Percentiles rank a stretch among this genome's conserved stretches.
These are phyloP conservation scores for Penicillium sp. DNA, from an alignment of 2,329 filamentous ascomycete genomes.

Conservation along the genomic window DNA sequence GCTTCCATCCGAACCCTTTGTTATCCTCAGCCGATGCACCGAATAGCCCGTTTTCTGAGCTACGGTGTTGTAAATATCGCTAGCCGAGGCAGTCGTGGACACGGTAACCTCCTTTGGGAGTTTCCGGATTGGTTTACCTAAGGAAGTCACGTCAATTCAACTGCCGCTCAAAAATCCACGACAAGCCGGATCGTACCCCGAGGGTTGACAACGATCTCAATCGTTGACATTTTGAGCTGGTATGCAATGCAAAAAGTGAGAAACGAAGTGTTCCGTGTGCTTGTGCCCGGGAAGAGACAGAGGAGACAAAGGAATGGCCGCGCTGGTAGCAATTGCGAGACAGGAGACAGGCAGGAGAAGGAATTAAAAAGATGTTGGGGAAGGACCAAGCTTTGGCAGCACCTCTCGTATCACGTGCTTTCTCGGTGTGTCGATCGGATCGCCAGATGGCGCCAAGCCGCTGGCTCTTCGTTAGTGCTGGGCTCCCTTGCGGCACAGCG, in stretches of 20 bases:
- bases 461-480: not conserved
- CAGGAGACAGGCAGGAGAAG: not conserved
- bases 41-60: constrained; percentile 53
- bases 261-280: not conserved
- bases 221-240: constrained; percentile 7
- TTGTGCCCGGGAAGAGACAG: not conserved
- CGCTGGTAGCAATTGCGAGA: not conserved
- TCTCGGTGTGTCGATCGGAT: not conserved
- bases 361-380: not conserved
- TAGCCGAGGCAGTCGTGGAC: constrained; percentile 47
- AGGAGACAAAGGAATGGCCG: not conserved
- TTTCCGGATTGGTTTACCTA: constrained; percentile 60
- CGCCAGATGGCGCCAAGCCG: not conserved
- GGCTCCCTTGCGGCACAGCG: constrained; percentile 1
- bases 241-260: not conserved
- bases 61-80: constrained; percentile 56
- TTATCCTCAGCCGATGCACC: constrained; percentile 59
- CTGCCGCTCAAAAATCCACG: constrained; percentile 8
- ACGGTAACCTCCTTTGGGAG: constrained; percentile 56
- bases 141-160: constrained; percentile 1
- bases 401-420: not conserved
- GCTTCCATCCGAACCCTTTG: constrained; percentile 60
- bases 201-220: constrained; percentile 31
- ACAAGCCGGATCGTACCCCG: constrained; percentile 21
- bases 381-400: not conserved